phyloP scores from a whole-genome alignment of 2,329 filamentous ascomycete genomes.

The Corniculantispora saksenae region DNA sequence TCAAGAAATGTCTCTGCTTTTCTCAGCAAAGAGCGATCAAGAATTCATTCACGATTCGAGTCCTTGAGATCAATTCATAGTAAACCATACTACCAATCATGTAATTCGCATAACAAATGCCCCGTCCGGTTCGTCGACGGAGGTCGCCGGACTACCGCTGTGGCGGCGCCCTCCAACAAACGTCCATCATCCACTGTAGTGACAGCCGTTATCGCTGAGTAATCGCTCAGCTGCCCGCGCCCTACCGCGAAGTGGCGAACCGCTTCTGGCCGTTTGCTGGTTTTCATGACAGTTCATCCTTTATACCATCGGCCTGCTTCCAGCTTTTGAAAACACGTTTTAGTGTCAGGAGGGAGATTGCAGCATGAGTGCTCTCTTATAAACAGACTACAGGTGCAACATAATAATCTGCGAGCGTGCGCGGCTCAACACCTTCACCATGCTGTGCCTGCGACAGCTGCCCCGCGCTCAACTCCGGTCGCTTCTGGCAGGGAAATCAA shows the following conservation, averaged over 20 bases:
- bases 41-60: no score
- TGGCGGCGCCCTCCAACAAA: background rate
- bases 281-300: background rate
- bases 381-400: background rate
- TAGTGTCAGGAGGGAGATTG: background rate
- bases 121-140: background rate
- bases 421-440: background rate
- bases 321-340: background rate
- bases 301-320: background rate
- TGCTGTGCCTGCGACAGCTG: slow-evolving; percentile 11
- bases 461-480: background rate
- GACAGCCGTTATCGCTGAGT: slow-evolving; percentile 2
- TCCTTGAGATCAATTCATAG: no score
- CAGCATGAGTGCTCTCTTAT: background rate
- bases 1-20: no score
- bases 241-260: slow-evolving; percentile 4
- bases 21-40: no score
- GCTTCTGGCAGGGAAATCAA: background rate
- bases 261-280: background rate
- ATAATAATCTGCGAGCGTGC: background rate
- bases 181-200: background rate
- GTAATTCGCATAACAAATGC: background rate
- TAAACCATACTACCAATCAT: background rate
- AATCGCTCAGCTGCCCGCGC: slow-evolving; percentile 8
- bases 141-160: background rate